These are phyloP conservation scores for Globisporangium spiculum DNA, from an alignment of 352 stramenopile species.

Conservation along the genomic window DNA sequence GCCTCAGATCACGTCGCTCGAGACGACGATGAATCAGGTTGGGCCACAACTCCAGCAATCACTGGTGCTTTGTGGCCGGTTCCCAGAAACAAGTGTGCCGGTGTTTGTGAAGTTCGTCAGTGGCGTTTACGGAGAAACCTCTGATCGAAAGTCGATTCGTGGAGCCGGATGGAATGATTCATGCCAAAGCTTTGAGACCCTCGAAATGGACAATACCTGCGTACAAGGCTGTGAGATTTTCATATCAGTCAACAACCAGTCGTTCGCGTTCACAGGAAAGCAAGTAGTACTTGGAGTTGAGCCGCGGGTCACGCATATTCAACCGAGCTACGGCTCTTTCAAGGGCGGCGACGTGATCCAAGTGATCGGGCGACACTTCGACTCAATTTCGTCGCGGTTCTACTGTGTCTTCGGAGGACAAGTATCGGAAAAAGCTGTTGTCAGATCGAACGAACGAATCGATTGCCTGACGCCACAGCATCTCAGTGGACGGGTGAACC, in stretches of 20 bases:
- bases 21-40: constrained; percentile 14
- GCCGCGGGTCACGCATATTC: constrained; percentile 13
- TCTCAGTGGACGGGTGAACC: constrained; percentile 15
- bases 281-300: constrained; percentile 16
- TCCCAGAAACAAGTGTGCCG: not conserved
- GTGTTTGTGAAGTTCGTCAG: constrained; percentile 10
- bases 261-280: constrained; percentile 26
- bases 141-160: not conserved
- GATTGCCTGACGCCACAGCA: constrained; percentile 33
- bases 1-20: constrained; percentile 25
- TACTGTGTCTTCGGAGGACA: constrained; percentile 33
- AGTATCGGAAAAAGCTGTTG: not conserved
- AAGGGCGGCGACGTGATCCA: constrained; percentile 27
- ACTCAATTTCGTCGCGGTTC: constrained; percentile 12
- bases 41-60: constrained; percentile 7
- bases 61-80: constrained; percentile 13
- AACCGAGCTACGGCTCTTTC: constrained; percentile 29
- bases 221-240: constrained; percentile 23
- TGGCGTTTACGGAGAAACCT: not conserved
- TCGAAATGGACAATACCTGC: not conserved
- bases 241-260: constrained; percentile 48
- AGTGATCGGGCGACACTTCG: constrained; percentile 25
- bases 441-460: constrained; percentile 13
- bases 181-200: constrained; percentile 15
- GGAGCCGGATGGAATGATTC: constrained; percentile 5